phyloP scores from a whole-genome alignment of 768 basidiomycete species.

The Tricholoma furcatifolium region DNA sequence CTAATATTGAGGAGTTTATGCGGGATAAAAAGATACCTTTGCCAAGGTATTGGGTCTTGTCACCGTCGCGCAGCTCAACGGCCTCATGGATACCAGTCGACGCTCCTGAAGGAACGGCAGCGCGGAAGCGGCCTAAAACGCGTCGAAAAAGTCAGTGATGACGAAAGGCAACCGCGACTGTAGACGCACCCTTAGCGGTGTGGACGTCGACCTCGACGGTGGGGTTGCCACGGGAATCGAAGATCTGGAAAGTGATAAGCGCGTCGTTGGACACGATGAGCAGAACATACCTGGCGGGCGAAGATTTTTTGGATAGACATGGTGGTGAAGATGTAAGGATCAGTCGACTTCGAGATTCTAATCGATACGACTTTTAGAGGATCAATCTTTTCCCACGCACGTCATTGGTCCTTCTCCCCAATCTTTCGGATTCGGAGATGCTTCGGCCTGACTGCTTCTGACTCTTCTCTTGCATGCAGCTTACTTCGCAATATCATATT shows the following conservation, averaged over 20 bases:
- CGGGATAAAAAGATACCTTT: conserved; percentile 62
- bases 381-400: conserved; percentile 41
- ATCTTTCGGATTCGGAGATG: conserved; percentile 5
- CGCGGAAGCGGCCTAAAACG: conserved; percentile 80
- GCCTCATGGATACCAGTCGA: conserved; percentile 99
- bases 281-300: conserved; percentile 78
- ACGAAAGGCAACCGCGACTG: not conserved
- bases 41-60: conserved; percentile 90
- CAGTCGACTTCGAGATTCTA: conserved; percentile 23
- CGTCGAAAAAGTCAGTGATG: conserved; percentile 8
- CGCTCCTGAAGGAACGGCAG: conserved; percentile 96
- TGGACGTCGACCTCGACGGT: conserved; percentile 92
- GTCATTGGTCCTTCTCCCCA: conserved; percentile 7
- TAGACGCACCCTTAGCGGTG: conserved; percentile 74
- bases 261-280: conserved; percentile 8
- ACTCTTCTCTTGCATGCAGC: not conserved
- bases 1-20: conserved; percentile 4
- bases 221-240: conserved; percentile 98
- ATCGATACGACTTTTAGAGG: conserved; percentile 38
- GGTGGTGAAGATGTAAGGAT: conserved; percentile 28
- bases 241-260: conserved; percentile 65
- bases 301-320: conserved; percentile 93
- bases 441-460: not conserved
- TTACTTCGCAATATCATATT: too few relatives aligned
- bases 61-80: conserved; percentile 96